Evolutionary conservation across 2,329 filamentous ascomycete genomes (phyloP), one percentile per base, ranked within the genome.

Genomic region (Alternaria arbusti): DNA sequence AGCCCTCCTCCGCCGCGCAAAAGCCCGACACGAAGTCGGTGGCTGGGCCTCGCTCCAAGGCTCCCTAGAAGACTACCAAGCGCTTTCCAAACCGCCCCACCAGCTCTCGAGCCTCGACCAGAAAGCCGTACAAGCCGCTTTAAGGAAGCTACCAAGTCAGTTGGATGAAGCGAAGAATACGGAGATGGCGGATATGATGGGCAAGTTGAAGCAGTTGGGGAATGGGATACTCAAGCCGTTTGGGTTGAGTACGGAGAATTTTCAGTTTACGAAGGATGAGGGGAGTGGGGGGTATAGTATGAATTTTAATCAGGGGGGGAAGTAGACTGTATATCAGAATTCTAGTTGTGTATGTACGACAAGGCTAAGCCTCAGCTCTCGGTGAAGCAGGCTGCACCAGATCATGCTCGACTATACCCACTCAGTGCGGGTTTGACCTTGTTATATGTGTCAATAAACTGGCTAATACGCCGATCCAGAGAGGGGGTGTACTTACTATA

Each of bases 131-230:
- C 84, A 88, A 56, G 81, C 84, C 26, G 90, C 93, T 70, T 83
- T 96, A 63, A 80, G 84, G 13, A 82, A 84, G 22, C 81, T 98
- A 43, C 92, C 93, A 2, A 83, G 86, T 1, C 85, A 86, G 65
- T 86, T 93, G 54, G 92, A 95, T 68, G 87, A 87, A 17, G 94
- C 94, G 1, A 93, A 94, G 81, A 91, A 97, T 75, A 87, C 86
- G 70, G 96, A 99, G 81, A 93, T 96, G 87, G 90, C 87, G 3
- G 95, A 99, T 82, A 97, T 98, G 94, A 97, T 97, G 94, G 92
- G 91, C 17, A 97, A 98, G 83, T 82, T 99, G 72, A 97, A 97
- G 78, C 89, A 92, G 81, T 83, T 99, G 64, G 96, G 96, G 0
- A 97, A 99, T 77, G 93, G 94, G 1, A 88, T 99, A 15, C 79